Conservation (phyloP, 306 rosid species). For the Fragaria ananassa region DNA sequence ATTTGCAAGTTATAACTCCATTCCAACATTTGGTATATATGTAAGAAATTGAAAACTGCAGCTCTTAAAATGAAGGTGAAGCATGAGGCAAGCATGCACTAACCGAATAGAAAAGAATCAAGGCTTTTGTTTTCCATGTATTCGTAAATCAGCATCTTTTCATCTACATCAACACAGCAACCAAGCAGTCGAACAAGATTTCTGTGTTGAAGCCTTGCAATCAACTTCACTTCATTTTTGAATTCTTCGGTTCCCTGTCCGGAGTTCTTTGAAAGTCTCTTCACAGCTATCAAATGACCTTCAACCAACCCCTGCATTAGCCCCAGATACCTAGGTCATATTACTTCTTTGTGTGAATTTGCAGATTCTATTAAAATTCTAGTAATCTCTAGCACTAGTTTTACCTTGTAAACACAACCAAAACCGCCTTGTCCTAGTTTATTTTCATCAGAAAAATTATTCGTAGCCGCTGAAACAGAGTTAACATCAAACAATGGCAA, state of each 20-base stretch:
- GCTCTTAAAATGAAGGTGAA: neutral
- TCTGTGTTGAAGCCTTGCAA: conserved; percentile 69
- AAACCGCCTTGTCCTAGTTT: conserved; percentile 90
- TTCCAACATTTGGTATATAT: neutral
- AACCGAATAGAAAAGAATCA: conserved; percentile 59
- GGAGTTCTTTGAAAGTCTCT: conserved; percentile 59
- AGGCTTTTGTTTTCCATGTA: conserved; percentile 72
- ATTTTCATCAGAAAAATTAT: conserved; percentile 63
- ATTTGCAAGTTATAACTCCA: neutral
- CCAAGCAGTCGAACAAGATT: conserved; percentile 69
- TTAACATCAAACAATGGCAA: conserved; percentile 57
- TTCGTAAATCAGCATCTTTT: conserved; percentile 67
- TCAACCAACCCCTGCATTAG: conserved; percentile 56
- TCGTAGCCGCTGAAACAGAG: conserved; percentile 49
- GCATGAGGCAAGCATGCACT: conserved; percentile 23
- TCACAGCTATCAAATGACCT: conserved; percentile 69
- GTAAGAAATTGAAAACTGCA: neutral
- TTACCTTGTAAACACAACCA: conserved; percentile 78
- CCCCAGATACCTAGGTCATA: conserved; percentile 18
- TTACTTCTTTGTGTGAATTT: neutral
- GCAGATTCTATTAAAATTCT: neutral
- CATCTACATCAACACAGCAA: conserved; percentile 54
- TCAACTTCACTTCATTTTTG: conserved; percentile 61
- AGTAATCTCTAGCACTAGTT: neutral
- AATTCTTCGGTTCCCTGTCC: conserved; percentile 70